A percentile compares a stretch with the other conserved stretches of the same genome.
phyloP scores from a whole-genome alignment of 2,329 filamentous ascomycete species.

The Fusarium clavum region DNA sequence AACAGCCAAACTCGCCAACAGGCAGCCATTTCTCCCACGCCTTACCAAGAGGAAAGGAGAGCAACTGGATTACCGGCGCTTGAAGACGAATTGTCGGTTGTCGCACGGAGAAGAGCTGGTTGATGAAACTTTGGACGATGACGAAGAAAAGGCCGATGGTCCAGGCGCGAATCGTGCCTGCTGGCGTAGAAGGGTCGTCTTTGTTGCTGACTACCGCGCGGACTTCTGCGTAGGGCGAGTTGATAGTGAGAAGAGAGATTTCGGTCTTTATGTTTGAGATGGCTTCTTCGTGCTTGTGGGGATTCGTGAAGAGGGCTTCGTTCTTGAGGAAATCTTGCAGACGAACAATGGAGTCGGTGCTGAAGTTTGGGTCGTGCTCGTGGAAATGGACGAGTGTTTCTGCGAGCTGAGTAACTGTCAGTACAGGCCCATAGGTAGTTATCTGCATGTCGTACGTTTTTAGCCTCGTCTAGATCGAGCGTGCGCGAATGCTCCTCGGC shows the following conservation, averaged over 20 bases:
- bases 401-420: conserved; percentile 18
- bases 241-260: conserved; percentile 62
- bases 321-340: conserved; percentile 35
- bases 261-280: conserved; percentile 66
- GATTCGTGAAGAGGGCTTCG: conserved; percentile 47
- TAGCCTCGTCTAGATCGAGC: conserved; percentile 20
- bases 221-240: conserved; percentile 67
- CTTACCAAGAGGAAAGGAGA: conserved; percentile 60
- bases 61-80: conserved; percentile 65
- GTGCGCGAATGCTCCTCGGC: conserved; percentile 30
- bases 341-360: conserved; percentile 27
- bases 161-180: conserved; percentile 65
- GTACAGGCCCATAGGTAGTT: fast-evolving
- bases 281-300: conserved; percentile 54
- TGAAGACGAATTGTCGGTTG: conserved; percentile 62
- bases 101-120: conserved; percentile 67
- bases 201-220: conserved; percentile 66
- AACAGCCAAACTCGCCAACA: conserved; percentile 57
- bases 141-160: conserved; percentile 61
- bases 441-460: neutral
- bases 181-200: conserved; percentile 62
- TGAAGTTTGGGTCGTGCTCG: conserved; percentile 42
- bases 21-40: conserved; percentile 58
- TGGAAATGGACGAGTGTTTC: conserved; percentile 36
- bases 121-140: conserved; percentile 59